Conservation (phyloP, 2,329 filamentous ascomycete species). For the Triangularia setosa region DNA sequence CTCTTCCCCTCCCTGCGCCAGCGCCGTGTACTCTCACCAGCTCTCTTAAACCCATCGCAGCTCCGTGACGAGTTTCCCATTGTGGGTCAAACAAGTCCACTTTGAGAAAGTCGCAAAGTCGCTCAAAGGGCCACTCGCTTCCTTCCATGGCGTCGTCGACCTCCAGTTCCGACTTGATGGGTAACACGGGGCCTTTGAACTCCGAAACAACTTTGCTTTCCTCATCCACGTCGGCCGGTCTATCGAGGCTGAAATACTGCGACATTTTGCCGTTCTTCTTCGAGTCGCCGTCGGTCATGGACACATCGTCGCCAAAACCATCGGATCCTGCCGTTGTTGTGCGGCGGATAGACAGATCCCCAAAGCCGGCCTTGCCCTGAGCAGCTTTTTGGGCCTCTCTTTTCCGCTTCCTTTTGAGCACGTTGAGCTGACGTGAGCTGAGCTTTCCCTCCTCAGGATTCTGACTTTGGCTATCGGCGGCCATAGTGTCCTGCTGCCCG, state of each 20-base stretch:
- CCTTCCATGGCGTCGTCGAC: conserved; percentile 73
- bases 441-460: conserved; percentile 64
- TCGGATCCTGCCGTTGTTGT: conserved; percentile 59
- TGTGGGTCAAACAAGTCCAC: conserved; percentile 88
- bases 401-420: conserved; percentile 90
- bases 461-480: conserved; percentile 37
- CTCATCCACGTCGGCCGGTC: conserved; percentile 74
- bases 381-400: conserved; percentile 81
- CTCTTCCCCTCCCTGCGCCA: conserved; percentile 75
- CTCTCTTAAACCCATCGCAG: conserved; percentile 90
- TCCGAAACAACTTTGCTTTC: conserved; percentile 90
- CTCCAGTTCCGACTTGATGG: conserved; percentile 83
- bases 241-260: conserved; percentile 90
- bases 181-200: conserved; percentile 79
- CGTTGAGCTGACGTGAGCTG: conserved; percentile 91
- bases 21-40: conserved; percentile 86
- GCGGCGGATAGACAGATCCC: conserved; percentile 73
- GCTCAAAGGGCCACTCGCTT: conserved; percentile 88
- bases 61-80: conserved; percentile 95
- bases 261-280: conserved; percentile 62
- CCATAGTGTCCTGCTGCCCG: conserved; percentile 30
- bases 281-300: conserved; percentile 46
- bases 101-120: conserved; percentile 88
- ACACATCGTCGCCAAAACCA: conserved; percentile 57
- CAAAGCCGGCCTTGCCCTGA: conserved; percentile 81